Evolutionary conservation across 345 rosid genomes (phyloP).

Genomic region (Psidium guajava): DNA sequence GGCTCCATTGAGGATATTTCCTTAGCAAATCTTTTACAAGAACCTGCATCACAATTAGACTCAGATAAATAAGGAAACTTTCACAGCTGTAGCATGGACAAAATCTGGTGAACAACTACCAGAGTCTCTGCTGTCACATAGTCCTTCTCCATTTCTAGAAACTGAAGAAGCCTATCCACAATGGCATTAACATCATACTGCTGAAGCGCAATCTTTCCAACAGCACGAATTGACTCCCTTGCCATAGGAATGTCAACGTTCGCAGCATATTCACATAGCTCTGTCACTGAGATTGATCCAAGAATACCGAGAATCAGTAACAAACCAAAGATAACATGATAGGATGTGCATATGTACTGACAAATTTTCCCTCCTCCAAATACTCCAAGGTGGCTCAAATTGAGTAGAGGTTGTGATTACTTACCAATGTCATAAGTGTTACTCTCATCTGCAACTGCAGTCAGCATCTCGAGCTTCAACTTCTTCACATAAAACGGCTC

Average conservation of each 20-base stretch:
- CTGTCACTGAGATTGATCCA: conserved; percentile 61
- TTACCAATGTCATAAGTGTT: conserved; percentile 96
- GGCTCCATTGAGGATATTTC: conserved; percentile 99
- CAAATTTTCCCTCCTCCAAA: neutral
- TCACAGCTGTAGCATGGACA: neutral
- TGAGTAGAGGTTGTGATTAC: conserved; percentile 2
- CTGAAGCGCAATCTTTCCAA: conserved; percentile 96
- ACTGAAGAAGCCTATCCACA: conserved; percentile 99
- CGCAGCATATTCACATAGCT: conserved; percentile 97
- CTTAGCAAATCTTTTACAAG: conserved; percentile 95
- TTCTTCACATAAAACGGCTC: conserved; percentile 95
- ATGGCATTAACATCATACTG: conserved; percentile 99
- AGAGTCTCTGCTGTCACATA: conserved; percentile 95
- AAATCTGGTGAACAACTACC: conserved; percentile 25
- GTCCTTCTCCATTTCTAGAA: conserved; percentile 99
- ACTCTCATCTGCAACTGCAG: conserved; percentile 97
- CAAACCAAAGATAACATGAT: neutral
- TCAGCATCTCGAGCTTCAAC: conserved; percentile 98
- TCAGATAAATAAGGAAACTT: neutral
- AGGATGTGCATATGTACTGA: neutral
- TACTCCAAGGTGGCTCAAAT: neutral
- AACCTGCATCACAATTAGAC: conserved; percentile 37
- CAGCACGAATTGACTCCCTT: conserved; percentile 95
- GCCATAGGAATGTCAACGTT: conserved; percentile 94
- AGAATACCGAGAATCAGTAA: conserved; percentile 3